phyloP scores from a whole-genome alignment of 768 basidiomycete species.

The Paxillus rubicundulus region DNA sequence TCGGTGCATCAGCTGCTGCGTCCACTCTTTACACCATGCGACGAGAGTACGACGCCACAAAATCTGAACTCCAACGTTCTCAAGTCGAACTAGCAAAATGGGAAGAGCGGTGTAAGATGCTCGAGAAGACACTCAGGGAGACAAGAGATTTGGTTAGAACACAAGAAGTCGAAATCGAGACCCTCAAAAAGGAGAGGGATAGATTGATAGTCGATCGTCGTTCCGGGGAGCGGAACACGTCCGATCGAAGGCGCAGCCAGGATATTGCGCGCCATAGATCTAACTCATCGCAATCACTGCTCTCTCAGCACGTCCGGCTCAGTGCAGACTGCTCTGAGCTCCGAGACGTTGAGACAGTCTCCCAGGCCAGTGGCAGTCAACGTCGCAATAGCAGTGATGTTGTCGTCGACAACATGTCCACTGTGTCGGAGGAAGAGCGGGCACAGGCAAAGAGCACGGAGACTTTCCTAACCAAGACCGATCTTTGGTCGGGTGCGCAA shows the following conservation, averaged over 20 bases:
- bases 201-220: constrained; percentile 23
- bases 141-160: constrained; percentile 56
- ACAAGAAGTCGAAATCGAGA: constrained; percentile 61
- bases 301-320: constrained; percentile 31
- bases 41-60: constrained; percentile 56
- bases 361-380: constrained; percentile 14
- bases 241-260: constrained; percentile 30
- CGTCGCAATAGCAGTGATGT: constrained; percentile 12
- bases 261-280: constrained; percentile 27
- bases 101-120: constrained; percentile 58
- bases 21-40: constrained; percentile 41
- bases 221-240: constrained; percentile 19
- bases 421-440: constrained; percentile 48
- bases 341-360: constrained; percentile 13
- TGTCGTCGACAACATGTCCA: constrained; percentile 26
- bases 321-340: constrained; percentile 34
- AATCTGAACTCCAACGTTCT: constrained; percentile 53
- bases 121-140: constrained; percentile 65
- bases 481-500: constrained; percentile 73
- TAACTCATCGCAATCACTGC: constrained; percentile 29
- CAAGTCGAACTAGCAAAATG: constrained; percentile 53
- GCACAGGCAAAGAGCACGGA: constrained; percentile 60
- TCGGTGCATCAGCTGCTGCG: constrained; percentile 41
- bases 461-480: constrained; percentile 69
- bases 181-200: constrained; percentile 42